phyloP scores from a whole-genome alignment of 805 yeast genomes.

The Nakazawaea anatomiae region DNA sequence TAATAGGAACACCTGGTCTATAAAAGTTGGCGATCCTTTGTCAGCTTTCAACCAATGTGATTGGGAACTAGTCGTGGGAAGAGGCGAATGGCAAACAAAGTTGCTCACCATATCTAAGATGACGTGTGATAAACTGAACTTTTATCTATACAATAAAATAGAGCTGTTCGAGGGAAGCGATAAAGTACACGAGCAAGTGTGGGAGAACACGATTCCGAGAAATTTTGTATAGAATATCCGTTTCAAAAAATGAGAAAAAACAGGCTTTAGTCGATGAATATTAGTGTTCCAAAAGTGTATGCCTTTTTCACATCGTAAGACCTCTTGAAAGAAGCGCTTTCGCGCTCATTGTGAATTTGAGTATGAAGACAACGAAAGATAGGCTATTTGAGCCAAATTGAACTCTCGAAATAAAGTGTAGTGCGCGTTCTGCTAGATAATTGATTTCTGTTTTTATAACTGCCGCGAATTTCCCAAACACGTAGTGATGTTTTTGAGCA shows the following conservation, averaged over 20 bases:
- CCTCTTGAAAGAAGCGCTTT: too few species aligned
- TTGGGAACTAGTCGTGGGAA: constrained; percentile 36
- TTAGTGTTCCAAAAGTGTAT: too few species aligned
- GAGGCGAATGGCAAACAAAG: constrained; percentile 33
- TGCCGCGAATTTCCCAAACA: too few species aligned
- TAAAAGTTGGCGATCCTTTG: constrained; percentile 31
- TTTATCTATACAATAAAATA: constrained; percentile 25
- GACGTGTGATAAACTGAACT: constrained; percentile 26
- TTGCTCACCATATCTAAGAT: constrained; percentile 25
- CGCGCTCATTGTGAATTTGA: too few species aligned
- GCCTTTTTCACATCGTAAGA: too few species aligned
- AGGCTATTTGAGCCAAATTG: too few species aligned
- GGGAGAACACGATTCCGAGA: constrained; percentile 30
- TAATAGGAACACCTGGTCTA: constrained; percentile 33
- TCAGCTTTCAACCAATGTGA: constrained; percentile 31
- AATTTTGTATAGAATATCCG: constrained; percentile 15
- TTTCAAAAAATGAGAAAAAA: background rate
- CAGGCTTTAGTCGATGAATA: background rate
- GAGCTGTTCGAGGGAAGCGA: constrained; percentile 29
- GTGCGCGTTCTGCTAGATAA: too few species aligned
- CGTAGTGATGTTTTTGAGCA: too few species aligned
- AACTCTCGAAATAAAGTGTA: too few species aligned
- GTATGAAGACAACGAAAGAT: too few species aligned
- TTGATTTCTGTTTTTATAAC: too few species aligned
- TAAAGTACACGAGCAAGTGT: constrained; percentile 26